Conservation (phyloP, 495 filamentous ascomycete genomes). For the Neurospora sp. region DNA sequence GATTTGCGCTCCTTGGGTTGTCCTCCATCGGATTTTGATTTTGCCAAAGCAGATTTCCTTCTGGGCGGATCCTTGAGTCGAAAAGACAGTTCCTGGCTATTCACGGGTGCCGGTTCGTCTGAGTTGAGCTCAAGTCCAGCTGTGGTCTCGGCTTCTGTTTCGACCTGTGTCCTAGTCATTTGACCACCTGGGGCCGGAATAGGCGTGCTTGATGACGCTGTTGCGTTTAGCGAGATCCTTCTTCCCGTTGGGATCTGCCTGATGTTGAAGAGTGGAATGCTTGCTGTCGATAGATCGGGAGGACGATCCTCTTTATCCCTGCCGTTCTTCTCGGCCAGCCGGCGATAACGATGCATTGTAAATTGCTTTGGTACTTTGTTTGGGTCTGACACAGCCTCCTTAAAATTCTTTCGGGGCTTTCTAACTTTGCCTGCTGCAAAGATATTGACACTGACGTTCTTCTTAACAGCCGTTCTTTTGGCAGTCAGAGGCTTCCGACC, state of each 20-base stretch:
- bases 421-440: slow-evolving; percentile 17
- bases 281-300: slow-evolving; percentile 7
- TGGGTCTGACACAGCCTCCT: slow-evolving; percentile 24
- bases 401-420: slow-evolving; percentile 11
- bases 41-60: not conserved
- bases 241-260: slow-evolving; percentile 1
- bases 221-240: not conserved
- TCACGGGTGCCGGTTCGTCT: not conserved
- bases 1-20: slow-evolving; percentile 25
- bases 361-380: slow-evolving; percentile 25
- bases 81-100: not conserved
- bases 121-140: not conserved
- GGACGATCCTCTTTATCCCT: slow-evolving; percentile 22
- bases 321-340: slow-evolving; percentile 12
- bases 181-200: not conserved
- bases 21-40: not conserved
- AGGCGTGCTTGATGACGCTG: not conserved
- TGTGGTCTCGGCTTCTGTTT: not conserved
- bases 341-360: slow-evolving; percentile 2
- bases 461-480: slow-evolving; percentile 11
- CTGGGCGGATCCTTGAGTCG: not conserved
- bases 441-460: slow-evolving; percentile 14
- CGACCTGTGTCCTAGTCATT: not conserved
- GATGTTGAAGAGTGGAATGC: slow-evolving; percentile 5
- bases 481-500: slow-evolving; percentile 5